Evolutionary conservation across 2,329 filamentous ascomycete genomes (phyloP).

Genomic region (Pseudocercospora fijiensis): DNA sequence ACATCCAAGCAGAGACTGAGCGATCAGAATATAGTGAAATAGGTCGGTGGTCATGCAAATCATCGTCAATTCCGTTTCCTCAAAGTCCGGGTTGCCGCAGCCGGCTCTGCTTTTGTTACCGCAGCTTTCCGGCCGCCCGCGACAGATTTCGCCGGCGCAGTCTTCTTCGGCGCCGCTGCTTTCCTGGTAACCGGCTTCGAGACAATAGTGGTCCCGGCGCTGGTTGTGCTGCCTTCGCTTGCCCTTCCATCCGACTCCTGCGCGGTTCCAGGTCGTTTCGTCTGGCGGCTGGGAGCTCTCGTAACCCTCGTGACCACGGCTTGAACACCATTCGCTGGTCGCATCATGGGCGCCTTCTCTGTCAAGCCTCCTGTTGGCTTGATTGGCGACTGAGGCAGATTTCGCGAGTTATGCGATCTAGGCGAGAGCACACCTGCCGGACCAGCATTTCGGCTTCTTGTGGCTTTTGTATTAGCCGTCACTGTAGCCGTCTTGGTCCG

Average conservation of each 20-base stretch:
- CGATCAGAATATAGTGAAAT: not conserved
- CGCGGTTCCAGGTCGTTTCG: conserved; percentile 46
- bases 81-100: conserved; percentile 33
- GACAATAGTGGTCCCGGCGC: conserved; percentile 62
- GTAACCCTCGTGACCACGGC: conserved; percentile 49
- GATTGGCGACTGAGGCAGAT: conserved; percentile 57
- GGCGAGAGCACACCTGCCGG: conserved; percentile 69
- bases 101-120: conserved; percentile 28
- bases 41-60: not conserved
- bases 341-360: conserved; percentile 50
- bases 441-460: conserved; percentile 36
- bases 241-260: conserved; percentile 30
- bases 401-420: conserved; percentile 75
- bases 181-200: conserved; percentile 39
- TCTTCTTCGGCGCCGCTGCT: conserved; percentile 20
- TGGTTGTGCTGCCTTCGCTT: conserved; percentile 62
- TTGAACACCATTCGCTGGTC: conserved; percentile 16
- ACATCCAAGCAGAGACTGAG: not conserved
- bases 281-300: conserved; percentile 63
- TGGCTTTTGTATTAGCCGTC: conserved; percentile 35
- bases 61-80: conserved; percentile 34
- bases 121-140: conserved; percentile 46
- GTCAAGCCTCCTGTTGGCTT: conserved; percentile 37
- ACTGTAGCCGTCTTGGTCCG: conserved; percentile 41
- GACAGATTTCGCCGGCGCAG: conserved; percentile 37